These are phyloP conservation scores for Phytopythium chamaehyphon DNA, from an alignment of 352 stramenopile species.

Conservation along the genomic window DNA sequence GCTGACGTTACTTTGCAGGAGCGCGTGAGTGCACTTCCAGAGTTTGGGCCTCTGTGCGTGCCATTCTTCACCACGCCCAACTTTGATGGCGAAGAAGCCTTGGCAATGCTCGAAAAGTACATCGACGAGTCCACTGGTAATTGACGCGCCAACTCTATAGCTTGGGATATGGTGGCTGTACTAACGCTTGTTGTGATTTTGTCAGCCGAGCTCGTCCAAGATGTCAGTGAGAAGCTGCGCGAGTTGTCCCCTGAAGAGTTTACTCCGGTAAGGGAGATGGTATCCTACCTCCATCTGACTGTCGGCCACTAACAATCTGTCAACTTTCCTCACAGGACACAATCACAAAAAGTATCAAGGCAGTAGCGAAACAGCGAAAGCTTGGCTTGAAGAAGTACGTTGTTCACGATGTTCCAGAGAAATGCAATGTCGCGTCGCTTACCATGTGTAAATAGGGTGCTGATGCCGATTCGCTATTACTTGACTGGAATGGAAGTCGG, in stretches of 20 bases:
- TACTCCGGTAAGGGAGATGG: conserved; percentile 31
- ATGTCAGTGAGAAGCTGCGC: conserved; percentile 40
- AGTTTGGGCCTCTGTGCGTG: conserved; percentile 75
- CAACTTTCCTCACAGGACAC: conserved; percentile 38
- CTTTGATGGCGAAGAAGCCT: conserved; percentile 39
- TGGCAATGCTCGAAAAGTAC: conserved; percentile 71
- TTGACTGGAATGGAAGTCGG: conserved; percentile 84
- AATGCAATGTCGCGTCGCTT: neutral
- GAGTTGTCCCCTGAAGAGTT: conserved; percentile 64
- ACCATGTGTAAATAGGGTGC: conserved; percentile 30
- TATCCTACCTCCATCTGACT: neutral
- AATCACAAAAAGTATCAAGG: conserved; percentile 78
- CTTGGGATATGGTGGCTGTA: neutral
- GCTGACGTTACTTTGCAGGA: conserved; percentile 30
- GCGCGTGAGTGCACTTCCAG: conserved; percentile 67
- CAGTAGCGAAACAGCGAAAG: conserved; percentile 68
- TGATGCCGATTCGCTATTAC: conserved; percentile 89
- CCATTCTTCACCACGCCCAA: conserved; percentile 68
- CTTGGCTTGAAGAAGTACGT: conserved; percentile 79
- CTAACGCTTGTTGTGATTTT: neutral
- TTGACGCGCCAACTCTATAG: neutral
- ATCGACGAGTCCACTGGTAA: conserved; percentile 56
- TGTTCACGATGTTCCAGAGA: neutral
- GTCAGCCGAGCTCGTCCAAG: conserved; percentile 44
- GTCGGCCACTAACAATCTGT: neutral